Conservation (phyloP, 108 stramenopile genomes). For the Aurantiochytrium sp. region DNA sequence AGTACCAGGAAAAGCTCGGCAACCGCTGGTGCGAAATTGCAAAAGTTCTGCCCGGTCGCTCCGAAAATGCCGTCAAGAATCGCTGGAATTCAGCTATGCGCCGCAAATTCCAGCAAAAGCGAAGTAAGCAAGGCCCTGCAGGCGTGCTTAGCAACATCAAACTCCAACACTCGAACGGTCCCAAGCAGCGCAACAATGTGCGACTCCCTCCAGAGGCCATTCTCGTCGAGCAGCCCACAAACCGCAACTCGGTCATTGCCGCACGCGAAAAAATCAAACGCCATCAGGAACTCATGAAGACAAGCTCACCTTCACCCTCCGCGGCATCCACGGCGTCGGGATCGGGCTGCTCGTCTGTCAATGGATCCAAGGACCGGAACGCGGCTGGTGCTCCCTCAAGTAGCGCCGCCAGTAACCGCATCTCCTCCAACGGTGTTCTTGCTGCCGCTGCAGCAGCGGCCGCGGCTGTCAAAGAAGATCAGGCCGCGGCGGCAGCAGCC, state of each 20-base stretch:
- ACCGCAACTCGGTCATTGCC: not conserved
- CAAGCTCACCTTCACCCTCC: not conserved
- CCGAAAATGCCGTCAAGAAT: slow-evolving; percentile 63
- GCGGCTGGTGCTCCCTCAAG: not conserved
- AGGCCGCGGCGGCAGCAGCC: not conserved
- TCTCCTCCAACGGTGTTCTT: not conserved
- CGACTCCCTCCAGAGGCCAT: not conserved
- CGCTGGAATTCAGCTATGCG: slow-evolving; percentile 53
- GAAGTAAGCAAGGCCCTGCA: not conserved
- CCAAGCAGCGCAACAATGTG: not conserved
- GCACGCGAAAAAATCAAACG: not conserved
- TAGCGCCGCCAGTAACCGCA: not conserved
- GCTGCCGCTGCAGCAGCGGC: not conserved
- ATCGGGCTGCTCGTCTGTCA: not conserved
- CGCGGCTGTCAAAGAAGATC: not conserved
- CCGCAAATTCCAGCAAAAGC: slow-evolving; percentile 39
- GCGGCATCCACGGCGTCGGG: not conserved
- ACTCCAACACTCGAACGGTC: not conserved
- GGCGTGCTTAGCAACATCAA: not conserved
- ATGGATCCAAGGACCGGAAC: not conserved
- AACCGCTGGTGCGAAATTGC: slow-evolving; percentile 63
- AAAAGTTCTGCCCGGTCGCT: slow-evolving; percentile 57
- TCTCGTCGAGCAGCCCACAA: slow-evolving; percentile 1
- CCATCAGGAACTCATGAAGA: not conserved
- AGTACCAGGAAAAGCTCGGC: slow-evolving; percentile 66